phyloP scores from a whole-genome alignment of 345 rosid species.

The Crucihimalaya himalaica region DNA sequence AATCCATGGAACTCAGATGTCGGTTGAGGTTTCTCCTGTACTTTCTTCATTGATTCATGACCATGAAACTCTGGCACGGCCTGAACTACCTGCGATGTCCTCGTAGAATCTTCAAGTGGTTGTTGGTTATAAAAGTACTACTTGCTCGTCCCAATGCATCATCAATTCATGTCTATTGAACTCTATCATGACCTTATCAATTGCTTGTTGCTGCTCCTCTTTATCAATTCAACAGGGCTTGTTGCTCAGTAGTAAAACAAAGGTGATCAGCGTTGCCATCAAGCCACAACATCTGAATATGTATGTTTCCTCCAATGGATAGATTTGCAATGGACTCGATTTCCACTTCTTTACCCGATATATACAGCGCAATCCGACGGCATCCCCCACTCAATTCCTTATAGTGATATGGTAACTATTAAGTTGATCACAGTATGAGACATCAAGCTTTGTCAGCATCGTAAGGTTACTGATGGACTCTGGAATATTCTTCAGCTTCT shows the following conservation, averaged over 20 bases:
- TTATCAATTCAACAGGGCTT: too few species aligned
- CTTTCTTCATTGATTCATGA: neutral
- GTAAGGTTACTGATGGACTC: conserved; percentile 12
- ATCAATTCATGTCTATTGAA: too few species aligned
- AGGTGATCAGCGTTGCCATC: conserved; percentile 10
- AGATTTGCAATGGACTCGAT: neutral
- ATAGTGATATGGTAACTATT: neutral
- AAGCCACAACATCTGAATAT: neutral
- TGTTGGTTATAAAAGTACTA: neutral
- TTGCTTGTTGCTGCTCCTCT: too few species aligned
- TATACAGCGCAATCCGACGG: neutral
- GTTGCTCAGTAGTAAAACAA: neutral
- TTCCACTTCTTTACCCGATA: neutral
- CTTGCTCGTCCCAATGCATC: too few species aligned
- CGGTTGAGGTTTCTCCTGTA: neutral
- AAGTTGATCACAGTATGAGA: conserved; percentile 10
- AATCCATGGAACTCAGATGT: neutral
- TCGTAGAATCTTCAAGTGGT: neutral
- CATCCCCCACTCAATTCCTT: neutral
- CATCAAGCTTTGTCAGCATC: neutral
- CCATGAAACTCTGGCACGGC: neutral
- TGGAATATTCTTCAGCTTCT: neutral
- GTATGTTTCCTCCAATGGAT: neutral
- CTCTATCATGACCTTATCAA: too few species aligned
- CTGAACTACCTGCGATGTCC: neutral